phyloP scores from a whole-genome alignment of 305 asterid species.

The Coffea humblotiana region DNA sequence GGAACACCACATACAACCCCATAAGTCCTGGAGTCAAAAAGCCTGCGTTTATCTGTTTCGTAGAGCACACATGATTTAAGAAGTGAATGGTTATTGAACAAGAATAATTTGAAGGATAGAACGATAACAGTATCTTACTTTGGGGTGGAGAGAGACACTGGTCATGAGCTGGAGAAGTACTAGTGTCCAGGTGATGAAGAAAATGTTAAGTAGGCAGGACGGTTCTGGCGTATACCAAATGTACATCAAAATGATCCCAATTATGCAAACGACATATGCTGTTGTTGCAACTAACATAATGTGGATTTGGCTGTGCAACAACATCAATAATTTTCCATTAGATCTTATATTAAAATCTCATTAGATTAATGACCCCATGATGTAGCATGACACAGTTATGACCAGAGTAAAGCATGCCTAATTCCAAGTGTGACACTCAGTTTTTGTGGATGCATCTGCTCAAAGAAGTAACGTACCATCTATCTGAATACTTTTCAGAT shows the following conservation, averaged over 20 bases:
- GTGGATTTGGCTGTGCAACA: constrained; percentile 42
- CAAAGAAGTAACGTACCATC: constrained; percentile 36
- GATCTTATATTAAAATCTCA: neutral
- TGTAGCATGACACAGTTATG: neutral
- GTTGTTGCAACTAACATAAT: constrained; percentile 45
- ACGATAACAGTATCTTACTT: constrained; percentile 20
- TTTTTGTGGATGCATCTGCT: neutral
- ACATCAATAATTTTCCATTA: neutral
- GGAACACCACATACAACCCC: constrained; percentile 55
- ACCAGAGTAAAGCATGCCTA: neutral
- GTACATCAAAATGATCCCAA: constrained; percentile 56
- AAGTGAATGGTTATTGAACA: neutral
- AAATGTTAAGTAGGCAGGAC: constrained; percentile 47
- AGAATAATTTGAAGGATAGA: neutral
- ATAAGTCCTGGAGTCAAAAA: constrained; percentile 48
- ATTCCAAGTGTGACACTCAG: neutral
- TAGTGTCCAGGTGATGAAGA: constrained; percentile 54
- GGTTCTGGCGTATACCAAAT: constrained; percentile 55
- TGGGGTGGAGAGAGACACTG: constrained; percentile 54
- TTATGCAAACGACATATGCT: constrained; percentile 44
- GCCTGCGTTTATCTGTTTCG: constrained; percentile 44
- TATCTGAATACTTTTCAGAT: constrained; percentile 41
- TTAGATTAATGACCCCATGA: neutral
- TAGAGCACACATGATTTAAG: neutral
- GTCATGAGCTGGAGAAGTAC: constrained; percentile 60